A percentile compares a stretch with the other conserved stretches of the same genome.
These are phyloP conservation scores for Aureobasidium sp. DNA, from an alignment of 2,329 filamentous ascomycete species.

Conservation along the genomic window DNA sequence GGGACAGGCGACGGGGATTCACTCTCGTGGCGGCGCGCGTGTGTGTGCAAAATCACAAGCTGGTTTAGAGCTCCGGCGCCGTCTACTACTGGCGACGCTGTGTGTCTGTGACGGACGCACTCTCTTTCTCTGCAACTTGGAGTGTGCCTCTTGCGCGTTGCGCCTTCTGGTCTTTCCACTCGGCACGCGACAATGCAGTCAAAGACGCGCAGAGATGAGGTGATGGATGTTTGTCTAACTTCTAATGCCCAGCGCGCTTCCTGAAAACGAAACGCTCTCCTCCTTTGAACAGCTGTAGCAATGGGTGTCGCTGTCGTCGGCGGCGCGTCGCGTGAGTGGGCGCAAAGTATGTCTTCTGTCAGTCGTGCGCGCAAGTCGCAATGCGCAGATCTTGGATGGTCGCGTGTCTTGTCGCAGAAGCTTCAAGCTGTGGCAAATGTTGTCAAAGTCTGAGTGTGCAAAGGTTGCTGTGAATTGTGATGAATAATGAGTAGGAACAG, in stretches of 20 bases:
- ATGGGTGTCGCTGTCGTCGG: neutral
- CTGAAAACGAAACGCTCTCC: neutral
- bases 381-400: neutral
- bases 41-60: slow-evolving; percentile 1
- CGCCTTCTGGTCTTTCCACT: neutral
- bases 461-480: neutral
- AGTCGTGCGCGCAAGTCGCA: neutral
- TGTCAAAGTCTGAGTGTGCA: neutral
- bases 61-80: neutral
- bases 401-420: neutral
- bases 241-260: neutral
- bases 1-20: neutral
- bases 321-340: slow-evolving; percentile 1
- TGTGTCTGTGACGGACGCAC: neutral
- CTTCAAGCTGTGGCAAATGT: neutral
- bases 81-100: neutral
- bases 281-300: neutral
- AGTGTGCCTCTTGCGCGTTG: neutral
- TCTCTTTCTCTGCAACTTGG: neutral
- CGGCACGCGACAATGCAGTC: slow-evolving; percentile 4
- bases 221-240: slow-evolving; percentile 7
- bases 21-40: neutral
- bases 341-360: neutral
- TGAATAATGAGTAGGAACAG: neutral
- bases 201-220: neutral